Percentiles rank a stretch among this genome's conserved stretches.
These are phyloP conservation scores for Byssothecium circinans DNA, from an alignment of 2,329 filamentous ascomycete genomes.

Conservation along the genomic window DNA sequence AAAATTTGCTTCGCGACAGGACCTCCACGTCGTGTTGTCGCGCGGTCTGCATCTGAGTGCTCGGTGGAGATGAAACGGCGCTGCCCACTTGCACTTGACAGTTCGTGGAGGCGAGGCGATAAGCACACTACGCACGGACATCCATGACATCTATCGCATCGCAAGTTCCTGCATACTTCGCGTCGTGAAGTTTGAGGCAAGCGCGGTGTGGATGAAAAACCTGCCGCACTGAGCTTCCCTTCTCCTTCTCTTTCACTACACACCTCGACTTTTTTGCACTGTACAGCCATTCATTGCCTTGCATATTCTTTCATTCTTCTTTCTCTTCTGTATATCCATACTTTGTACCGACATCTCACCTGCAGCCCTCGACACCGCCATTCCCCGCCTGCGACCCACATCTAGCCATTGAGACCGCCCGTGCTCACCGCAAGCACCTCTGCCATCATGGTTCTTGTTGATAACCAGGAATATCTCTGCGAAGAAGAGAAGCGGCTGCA, in stretches of 20 bases:
- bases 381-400: slow-evolving; percentile 2
- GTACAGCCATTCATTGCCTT: slow-evolving; percentile 8
- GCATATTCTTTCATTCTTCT: slow-evolving; percentile 5
- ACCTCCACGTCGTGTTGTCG: too few relatives aligned
- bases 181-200: slow-evolving; percentile 16
- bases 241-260: slow-evolving; percentile 11
- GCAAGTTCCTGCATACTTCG: slow-evolving; percentile 38
- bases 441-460: slow-evolving; percentile 78
- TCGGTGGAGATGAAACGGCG: too few relatives aligned
- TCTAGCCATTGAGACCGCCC: neutral
- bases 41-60: too few relatives aligned
- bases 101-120: too few relatives aligned
- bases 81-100: too few relatives aligned
- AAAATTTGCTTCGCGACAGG: too few relatives aligned
- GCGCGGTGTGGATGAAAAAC: slow-evolving; percentile 14
- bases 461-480: slow-evolving; percentile 82
- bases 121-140: slow-evolving; percentile 23
- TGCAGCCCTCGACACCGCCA: slow-evolving; percentile 20
- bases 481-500: slow-evolving; percentile 89
- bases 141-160: slow-evolving; percentile 29
- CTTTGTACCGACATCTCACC: slow-evolving; percentile 21
- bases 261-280: slow-evolving; percentile 7
- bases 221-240: slow-evolving; percentile 1
- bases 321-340: slow-evolving; percentile 9
- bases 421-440: neutral